Base-by-base conservation (phyloP, 1,284 basidiomycete species). In the Exobasidium rhododendri region DNA sequence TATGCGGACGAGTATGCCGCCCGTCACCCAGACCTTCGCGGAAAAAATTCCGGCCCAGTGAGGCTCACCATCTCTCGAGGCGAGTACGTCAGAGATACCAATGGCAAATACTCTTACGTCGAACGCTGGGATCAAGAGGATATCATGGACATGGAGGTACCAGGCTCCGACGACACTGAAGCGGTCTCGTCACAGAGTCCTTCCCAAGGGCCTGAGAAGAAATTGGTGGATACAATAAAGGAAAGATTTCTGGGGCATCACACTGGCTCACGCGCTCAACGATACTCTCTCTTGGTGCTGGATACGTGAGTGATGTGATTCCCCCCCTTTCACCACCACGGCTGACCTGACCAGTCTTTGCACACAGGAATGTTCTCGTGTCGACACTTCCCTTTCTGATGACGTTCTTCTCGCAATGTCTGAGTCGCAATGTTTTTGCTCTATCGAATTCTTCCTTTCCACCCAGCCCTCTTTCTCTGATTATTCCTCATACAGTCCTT, bases 321-420 rank as follows among this genome's bases (percentile, higher is more conserved):
- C n/a, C n/a, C n/a, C n/a, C n/a, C n/a, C n/a, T n/a, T n/a, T n/a
- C n/a, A n/a, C n/a, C n/a, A n/a, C n/a, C n/a, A n/a, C n/a, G n/a
- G n/a, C n/a, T n/a, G n/a, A n/a, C n/a, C n/a, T n/a, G n/a, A n/a
- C n/a, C n/a, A n/a, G n/a, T n/a, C n/a, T 40, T 40, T 40, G 17
- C 35, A 10, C 10, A 40, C 35, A 40, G 17, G 35, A 50, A 50
- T 26, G 26, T 28, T 24, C 47, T 50, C 28, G 14, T 50, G 24
- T 6, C n/a, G 4, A 13, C 47, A 6, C 28, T 50, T 4, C 24
- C 47, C 2, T 50, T 50, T 24, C 26, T 20, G 4, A 50, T 28
- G 5, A 50, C 47, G 26, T 14, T 50, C 13, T 50, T 50, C 47
- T 24, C 47, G n/a, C 47, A 50, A 26, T 50, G 47, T 24, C 26